Base-by-base conservation (phyloP, 768 basidiomycete species). In the Termitomyces sp. region DNA sequence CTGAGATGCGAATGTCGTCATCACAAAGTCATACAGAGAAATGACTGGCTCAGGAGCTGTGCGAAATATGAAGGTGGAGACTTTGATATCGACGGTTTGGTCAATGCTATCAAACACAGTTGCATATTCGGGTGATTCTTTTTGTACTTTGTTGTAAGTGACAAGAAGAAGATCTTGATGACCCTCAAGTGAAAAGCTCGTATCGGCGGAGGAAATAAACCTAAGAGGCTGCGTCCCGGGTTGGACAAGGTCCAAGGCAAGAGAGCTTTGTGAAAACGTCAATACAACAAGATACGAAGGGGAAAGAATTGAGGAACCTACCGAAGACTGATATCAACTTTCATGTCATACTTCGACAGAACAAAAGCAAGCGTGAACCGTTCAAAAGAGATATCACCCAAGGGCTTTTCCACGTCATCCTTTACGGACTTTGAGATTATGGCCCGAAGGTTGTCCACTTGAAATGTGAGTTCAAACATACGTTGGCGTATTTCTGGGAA, bases 21-120 rank as follows among this genome's bases (percentile, higher is more conserved):
- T 95, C 71, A 99, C 84, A 75, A 96, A 98, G 74, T 98, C 95
- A 72, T 98, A 98, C 22, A 98, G 72, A 2, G 89, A 81, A 37
- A 99, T 76, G 43, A 98, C 87, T 13, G 96, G 95, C 67, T 94
- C 93, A 0, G 97, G 95, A 8, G 90, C 89, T 3, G 89, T 86
- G 56, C 86, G 85, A 72, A 98, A 87, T 53, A 95, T 82, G 69
- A 99, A 86, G 0, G 96, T 97, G 4, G 96, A 95, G 39, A 98
- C 78, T 64, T 85, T 85, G 62, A 94, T 83, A 65, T 94, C 89
- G 57, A 98, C 84, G 58, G 76, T 89, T 72, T 97, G 95, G 65
- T 96, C 91, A 47, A 95, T 85, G 24, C 89, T 87, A 60, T 94
- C 93, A 71, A 90, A 88, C 4, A 84, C 72, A 1, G 85, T 82